Conservation (phyloP, 768 basidiomycete genomes). For the Rhodosporidiobolus odoratus region DNA sequence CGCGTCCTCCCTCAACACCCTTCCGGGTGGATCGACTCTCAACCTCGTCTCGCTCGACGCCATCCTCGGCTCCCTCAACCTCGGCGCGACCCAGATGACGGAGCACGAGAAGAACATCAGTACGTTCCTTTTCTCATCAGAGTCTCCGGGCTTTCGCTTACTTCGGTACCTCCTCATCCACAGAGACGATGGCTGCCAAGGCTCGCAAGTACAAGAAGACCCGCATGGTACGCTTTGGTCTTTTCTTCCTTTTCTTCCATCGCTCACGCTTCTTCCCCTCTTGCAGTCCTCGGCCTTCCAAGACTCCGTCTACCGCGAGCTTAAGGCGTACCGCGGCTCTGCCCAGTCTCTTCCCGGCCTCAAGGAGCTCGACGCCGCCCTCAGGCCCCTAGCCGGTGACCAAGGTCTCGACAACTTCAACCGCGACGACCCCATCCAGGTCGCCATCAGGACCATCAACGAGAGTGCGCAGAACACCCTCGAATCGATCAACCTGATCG, state of each 20-base stretch:
- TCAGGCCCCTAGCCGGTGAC: constrained; percentile 2
- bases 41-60: constrained; percentile 10
- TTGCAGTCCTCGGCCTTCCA: constrained; percentile 12
- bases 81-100: background rate
- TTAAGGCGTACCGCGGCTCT: constrained; percentile 25
- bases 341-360: constrained; percentile 14
- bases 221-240: background rate
- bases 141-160: no score
- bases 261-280: background rate
- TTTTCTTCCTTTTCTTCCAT: background rate
- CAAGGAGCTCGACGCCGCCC: background rate
- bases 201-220: constrained; percentile 24
- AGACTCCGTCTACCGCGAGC: constrained; percentile 26
- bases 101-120: constrained; percentile 15
- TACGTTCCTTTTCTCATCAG: background rate
- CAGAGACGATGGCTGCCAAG: constrained; percentile 11
- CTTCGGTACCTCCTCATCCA: background rate
- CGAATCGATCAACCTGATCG: constrained; percentile 24
- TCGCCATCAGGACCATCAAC: constrained; percentile 9
- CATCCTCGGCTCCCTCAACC: background rate
- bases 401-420: constrained; percentile 15
- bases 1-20: no score
- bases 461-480: constrained; percentile 18
- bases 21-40: background rate
- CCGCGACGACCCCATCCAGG: constrained; percentile 15